A percentile compares a stretch with the other conserved stretches of the same genome.
Conservation (phyloP, 108 stramenopile species). For the Cyclotella kingstonii region DNA sequence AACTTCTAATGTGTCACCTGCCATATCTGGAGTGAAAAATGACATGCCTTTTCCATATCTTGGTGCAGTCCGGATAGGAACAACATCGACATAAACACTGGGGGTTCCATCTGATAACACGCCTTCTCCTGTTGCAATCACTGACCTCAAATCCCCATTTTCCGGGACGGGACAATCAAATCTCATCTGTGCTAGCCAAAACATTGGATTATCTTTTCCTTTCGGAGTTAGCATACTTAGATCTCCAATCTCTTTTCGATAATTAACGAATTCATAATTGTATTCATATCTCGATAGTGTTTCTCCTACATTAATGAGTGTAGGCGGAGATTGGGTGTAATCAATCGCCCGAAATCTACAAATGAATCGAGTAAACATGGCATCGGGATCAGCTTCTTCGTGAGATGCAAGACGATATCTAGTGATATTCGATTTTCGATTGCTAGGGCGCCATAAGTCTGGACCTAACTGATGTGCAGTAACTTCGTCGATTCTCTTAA, state of each 20-base stretch:
- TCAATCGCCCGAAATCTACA: slow-evolving; percentile 62
- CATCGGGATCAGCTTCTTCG: slow-evolving; percentile 57
- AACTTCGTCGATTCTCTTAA: slow-evolving; percentile 44
- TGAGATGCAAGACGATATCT: slow-evolving; percentile 58
- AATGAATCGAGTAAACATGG: slow-evolving; percentile 63
- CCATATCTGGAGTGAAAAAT: slow-evolving; percentile 44
- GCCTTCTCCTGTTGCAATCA: slow-evolving; percentile 33
- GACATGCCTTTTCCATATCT: slow-evolving; percentile 47
- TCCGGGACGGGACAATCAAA: slow-evolving; percentile 76
- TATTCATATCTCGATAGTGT: slow-evolving; percentile 59
- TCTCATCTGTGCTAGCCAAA: slow-evolving; percentile 50
- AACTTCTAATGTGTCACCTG: slow-evolving; percentile 23
- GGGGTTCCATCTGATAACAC: slow-evolving; percentile 36
- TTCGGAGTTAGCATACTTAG: slow-evolving; percentile 46
- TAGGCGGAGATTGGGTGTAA: slow-evolving; percentile 20
- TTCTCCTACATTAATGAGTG: slow-evolving; percentile 40
- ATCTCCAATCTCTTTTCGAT: slow-evolving; percentile 50
- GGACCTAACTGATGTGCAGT: slow-evolving; percentile 48
- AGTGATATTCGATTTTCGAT: slow-evolving; percentile 5
- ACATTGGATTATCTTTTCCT: slow-evolving; percentile 56
- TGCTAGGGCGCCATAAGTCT: slow-evolving; percentile 44
- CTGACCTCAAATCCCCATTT: slow-evolving; percentile 32
- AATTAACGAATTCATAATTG: slow-evolving; percentile 72
- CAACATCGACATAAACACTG: slow-evolving; percentile 59
- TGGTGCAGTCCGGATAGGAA: slow-evolving; percentile 70